These are phyloP conservation scores for Adiantum capillusveneris DNA, from an alignment of 75 land plant genomes.

Conservation along the genomic window DNA sequence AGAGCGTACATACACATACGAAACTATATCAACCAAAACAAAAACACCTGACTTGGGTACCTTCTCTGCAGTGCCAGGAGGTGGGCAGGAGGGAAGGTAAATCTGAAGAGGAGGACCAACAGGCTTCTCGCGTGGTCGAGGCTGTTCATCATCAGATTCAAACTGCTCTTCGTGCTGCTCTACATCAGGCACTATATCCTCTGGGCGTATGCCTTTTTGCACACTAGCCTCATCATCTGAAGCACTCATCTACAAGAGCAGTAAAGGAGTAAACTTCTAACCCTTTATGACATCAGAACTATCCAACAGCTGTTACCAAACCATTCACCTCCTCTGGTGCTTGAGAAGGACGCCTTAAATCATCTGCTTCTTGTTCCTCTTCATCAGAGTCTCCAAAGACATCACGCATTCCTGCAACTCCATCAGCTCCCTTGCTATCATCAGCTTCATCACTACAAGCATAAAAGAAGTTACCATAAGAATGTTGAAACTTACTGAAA, in stretches of 20 bases:
- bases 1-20: no score
- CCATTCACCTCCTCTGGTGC: conserved; percentile 13
- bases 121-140: conserved; percentile 70
- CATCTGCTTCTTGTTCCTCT: conserved; percentile 46
- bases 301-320: neutral
- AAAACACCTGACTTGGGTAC: conserved; percentile 18
- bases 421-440: conserved; percentile 25
- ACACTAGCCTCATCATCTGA: conserved; percentile 67
- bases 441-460: conserved; percentile 45
- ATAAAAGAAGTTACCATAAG: neutral
- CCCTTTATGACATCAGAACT: neutral
- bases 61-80: conserved; percentile 66
- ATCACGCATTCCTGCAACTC: conserved; percentile 66
- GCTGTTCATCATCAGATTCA: conserved; percentile 81
- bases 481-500: no score
- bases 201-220: conserved; percentile 45
- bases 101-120: conserved; percentile 74
- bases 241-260: conserved; percentile 43
- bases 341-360: neutral
- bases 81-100: conserved; percentile 65
- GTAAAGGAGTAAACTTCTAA: neutral
- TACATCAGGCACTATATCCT: conserved; percentile 79
- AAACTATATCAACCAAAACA: no score
- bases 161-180: conserved; percentile 43
- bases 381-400: conserved; percentile 99